These are phyloP conservation scores for Tricholoma bakamatsutake DNA, from an alignment of 768 basidiomycete genomes.

Conservation along the genomic window DNA sequence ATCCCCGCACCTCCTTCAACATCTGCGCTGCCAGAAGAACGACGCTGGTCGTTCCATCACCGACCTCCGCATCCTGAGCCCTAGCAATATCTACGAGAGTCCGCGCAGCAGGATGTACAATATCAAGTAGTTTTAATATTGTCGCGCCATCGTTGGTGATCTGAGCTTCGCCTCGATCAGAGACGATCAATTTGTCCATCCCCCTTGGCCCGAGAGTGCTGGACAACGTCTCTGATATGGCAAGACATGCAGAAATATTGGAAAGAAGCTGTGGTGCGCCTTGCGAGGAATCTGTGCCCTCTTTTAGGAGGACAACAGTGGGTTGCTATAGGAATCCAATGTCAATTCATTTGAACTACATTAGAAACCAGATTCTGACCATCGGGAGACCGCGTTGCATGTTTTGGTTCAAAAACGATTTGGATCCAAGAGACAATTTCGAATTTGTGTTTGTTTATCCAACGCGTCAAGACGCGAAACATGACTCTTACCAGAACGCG, in stretches of 20 bases:
- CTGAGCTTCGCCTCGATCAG: constrained; percentile 90
- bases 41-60: constrained; percentile 96
- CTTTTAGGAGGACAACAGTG: constrained; percentile 91
- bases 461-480: constrained; percentile 30
- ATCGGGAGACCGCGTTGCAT: constrained; percentile 81
- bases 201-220: constrained; percentile 96
- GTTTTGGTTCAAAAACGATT: constrained; percentile 37
- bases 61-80: constrained; percentile 97
- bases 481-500: constrained; percentile 17
- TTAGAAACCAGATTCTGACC: constrained; percentile 32
- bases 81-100: constrained; percentile 98
- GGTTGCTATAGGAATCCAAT: constrained; percentile 66
- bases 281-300: constrained; percentile 95
- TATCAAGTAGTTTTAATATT: constrained; percentile 94
- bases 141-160: constrained; percentile 99
- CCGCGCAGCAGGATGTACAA: constrained; percentile 95
- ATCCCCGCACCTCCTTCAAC: constrained; percentile 84
- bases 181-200: constrained; percentile 98
- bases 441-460: constrained; percentile 34
- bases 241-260: constrained; percentile 95
- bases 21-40: constrained; percentile 93
- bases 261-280: constrained; percentile 89
- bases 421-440: constrained; percentile 20
- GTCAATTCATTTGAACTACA: constrained; percentile 1
- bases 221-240: constrained; percentile 85